These are phyloP conservation scores for Schizosaccharomyces lindneri DNA, from an alignment of 805 yeast species.

Conservation along the genomic window DNA sequence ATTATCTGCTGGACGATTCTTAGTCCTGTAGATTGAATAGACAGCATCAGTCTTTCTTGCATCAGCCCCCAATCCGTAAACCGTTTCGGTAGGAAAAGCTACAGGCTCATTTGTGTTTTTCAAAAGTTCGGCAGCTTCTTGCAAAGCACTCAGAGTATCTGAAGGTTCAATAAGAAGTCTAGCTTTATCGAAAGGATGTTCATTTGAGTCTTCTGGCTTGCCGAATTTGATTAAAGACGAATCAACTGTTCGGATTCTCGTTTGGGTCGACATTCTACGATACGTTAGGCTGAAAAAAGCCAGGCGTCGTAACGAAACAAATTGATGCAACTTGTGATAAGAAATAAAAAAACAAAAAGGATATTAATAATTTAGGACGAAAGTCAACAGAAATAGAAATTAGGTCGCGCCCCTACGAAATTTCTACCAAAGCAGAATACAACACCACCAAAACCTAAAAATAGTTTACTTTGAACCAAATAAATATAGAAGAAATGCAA, in stretches of 20 bases:
- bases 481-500: no score
- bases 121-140: not conserved
- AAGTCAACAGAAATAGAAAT: no score
- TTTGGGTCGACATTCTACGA: not conserved
- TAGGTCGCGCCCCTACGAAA: no score
- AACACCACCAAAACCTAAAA: no score
- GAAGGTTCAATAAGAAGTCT: not conserved
- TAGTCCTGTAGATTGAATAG: conserved; percentile 54
- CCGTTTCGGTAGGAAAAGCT: conserved; percentile 93
- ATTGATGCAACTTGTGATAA: no score
- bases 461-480: no score
- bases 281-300: not conserved
- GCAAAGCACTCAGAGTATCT: not conserved
- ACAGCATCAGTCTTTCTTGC: conserved; percentile 55
- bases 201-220: not conserved
- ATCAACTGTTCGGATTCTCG: not conserved
- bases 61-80: conserved; percentile 84
- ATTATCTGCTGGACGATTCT: conserved; percentile 84
- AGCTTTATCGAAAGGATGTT: not conserved
- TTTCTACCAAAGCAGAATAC: no score
- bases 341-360: no score
- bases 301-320: no score
- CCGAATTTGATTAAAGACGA: not conserved
- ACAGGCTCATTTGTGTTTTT: conserved; percentile 21
- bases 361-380: no score